These are phyloP conservation scores for Ustilago trichophora DNA, from an alignment of 1,284 basidiomycete species.

Conservation along the genomic window DNA sequence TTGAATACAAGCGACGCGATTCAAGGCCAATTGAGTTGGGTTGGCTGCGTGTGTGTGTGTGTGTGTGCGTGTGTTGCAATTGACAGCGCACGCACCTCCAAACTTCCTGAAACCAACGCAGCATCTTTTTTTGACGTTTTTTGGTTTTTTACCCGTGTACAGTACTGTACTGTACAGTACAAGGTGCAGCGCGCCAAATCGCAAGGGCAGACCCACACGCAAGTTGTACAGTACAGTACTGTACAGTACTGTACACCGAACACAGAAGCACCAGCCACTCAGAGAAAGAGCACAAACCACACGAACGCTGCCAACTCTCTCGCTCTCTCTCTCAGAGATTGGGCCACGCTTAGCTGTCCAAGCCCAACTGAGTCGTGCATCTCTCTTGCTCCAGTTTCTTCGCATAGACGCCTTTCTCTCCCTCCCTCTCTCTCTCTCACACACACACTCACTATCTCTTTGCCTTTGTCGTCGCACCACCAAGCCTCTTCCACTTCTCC, in stretches of 20 bases:
- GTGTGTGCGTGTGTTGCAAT: slow-evolving; percentile 10
- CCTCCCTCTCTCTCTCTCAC: too few relatives aligned
- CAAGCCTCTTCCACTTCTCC: neutral
- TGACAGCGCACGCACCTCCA: slow-evolving; percentile 33
- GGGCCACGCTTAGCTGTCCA: slow-evolving; percentile 3
- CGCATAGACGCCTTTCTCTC: neutral
- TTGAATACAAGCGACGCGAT: slow-evolving; percentile 9
- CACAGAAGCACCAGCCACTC: neutral
- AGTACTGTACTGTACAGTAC: too few relatives aligned
- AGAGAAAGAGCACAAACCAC: slow-evolving; percentile 13
- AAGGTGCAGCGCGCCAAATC: slow-evolving; percentile 31
- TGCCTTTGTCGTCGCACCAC: neutral
- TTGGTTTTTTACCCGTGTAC: slow-evolving; percentile 16
- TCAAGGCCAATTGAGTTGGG: too few relatives aligned
- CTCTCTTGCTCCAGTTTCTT: slow-evolving; percentile 16
- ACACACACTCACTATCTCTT: too few relatives aligned
- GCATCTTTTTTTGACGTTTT: neutral
- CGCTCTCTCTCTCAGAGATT: slow-evolving; percentile 1
- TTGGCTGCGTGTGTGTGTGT: slow-evolving; percentile 1
- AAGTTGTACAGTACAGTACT: slow-evolving; percentile 1
- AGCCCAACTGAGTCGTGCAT: slow-evolving; percentile 12
- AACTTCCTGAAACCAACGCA: slow-evolving; percentile 1
- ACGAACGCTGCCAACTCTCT: slow-evolving; percentile 9
- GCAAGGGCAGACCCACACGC: slow-evolving; percentile 12
- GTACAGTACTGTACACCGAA: too few relatives aligned